Percentiles rank a stretch among this genome's conserved stretches.
Conservation (phyloP, 2,329 filamentous ascomycete species). For the Diaporthe ampelina region DNA sequence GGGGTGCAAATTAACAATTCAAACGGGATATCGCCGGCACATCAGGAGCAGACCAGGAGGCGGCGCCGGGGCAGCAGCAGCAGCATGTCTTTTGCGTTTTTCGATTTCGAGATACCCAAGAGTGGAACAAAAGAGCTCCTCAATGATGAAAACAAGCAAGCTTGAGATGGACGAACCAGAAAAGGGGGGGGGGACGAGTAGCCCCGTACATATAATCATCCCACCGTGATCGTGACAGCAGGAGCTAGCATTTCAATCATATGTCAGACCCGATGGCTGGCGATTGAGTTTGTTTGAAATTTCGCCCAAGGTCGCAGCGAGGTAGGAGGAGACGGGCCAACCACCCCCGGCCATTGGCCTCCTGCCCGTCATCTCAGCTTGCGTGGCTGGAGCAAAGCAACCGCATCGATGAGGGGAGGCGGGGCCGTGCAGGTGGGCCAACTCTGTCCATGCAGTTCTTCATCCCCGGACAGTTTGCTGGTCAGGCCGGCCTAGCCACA, state of each 20-base stretch:
- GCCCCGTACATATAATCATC: background rate
- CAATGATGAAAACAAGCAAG: background rate
- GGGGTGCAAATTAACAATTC: background rate
- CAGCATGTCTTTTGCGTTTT: constrained; percentile 24
- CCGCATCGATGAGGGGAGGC: background rate
- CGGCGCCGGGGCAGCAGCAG: constrained; percentile 1
- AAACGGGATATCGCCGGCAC: background rate
- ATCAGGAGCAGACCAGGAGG: constrained; percentile 1
- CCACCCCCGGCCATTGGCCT: background rate
- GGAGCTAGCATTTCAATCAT: background rate
- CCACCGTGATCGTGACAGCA: background rate
- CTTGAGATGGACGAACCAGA: background rate
- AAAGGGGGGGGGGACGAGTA: background rate
- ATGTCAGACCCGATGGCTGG: constrained; percentile 23
- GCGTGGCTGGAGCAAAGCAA: constrained; percentile 3
- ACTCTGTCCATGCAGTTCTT: background rate
- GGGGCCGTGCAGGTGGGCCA: constrained; percentile 7
- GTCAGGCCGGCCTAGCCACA: background rate
- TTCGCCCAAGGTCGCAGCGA: constrained; percentile 8
- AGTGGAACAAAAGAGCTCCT: background rate
- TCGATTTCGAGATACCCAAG: constrained; percentile 25
- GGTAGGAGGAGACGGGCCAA: background rate
- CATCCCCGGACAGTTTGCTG: background rate
- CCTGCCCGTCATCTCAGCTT: constrained; percentile 5
- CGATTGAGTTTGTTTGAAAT: constrained; percentile 36